Evolutionary conservation across 2,329 filamentous ascomycete genomes (phyloP), one percentile per base, ranked within the genome.

Genomic region (Harringtonia lauricola): DNA sequence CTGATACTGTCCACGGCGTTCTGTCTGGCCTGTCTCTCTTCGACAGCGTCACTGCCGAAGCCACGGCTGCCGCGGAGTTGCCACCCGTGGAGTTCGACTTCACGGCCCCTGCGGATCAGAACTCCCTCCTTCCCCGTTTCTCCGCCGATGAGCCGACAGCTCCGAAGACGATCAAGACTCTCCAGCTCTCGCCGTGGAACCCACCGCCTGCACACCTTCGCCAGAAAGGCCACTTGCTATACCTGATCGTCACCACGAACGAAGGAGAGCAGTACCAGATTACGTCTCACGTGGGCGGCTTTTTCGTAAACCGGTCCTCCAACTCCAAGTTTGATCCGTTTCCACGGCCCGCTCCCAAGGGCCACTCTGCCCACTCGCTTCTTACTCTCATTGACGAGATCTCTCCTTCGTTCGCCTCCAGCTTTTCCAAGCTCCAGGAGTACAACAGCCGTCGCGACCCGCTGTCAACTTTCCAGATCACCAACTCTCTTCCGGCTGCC

Each of bases 241-340:
- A 98, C 63, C 73, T 98, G 18, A 74, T 87, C 50, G 73, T 92
- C 36, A 90, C 83, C 15, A 96, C 89, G 45, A 90, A 87, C 54
- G 92, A 98, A 64, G 89, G 89, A 50, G 92, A 98, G 66, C 87
- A 94, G 62, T 81, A 84, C 63, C 88, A 95, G 62, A 83, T 98
- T 57, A 98, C 94, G 10, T 79, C 86, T 14, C 87, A 95, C 56
- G 84, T 95, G 41, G 89, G 88, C 14, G 92, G 92, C 18, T 98
- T 98, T 71, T 98, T 83, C 62, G 84, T 96, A 57, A 98, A 95
- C 74, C 95, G 89, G 64, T 95, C 86, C 26, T 92, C 87, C 43
- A 95, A 92, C 64, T 78, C 76, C 65, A 95, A 92, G 65, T 98
- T 98, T 56, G 92, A 96, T 61, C 92, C 92, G 10, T 81, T 79